Evolutionary conservation across 306 rosid species (phyloP).

Genomic region (Carpinus viminea): DNA sequence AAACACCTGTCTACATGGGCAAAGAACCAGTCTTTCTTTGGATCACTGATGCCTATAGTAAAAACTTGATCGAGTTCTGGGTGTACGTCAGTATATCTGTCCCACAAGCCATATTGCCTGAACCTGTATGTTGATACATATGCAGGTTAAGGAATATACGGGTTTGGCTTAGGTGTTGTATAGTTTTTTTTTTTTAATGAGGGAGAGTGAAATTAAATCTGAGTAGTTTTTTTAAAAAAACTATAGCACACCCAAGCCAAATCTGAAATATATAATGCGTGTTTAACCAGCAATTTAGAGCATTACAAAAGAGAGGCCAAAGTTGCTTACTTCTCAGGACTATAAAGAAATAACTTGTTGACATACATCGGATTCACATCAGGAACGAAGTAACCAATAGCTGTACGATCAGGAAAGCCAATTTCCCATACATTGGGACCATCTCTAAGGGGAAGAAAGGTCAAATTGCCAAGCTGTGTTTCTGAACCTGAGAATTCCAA

Average conservation of each 20-base stretch:
- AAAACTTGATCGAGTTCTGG: slow-evolving; percentile 40
- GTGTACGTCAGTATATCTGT: slow-evolving; percentile 43
- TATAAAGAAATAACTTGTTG: slow-evolving; percentile 43
- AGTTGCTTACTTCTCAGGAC: slow-evolving; percentile 45
- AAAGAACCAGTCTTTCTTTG: slow-evolving; percentile 51
- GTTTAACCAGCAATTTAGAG: slow-evolving; percentile 24
- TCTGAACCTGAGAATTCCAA: slow-evolving; percentile 26
- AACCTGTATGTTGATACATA: background rate
- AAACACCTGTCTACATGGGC: slow-evolving; percentile 46
- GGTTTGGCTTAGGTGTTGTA: too few species aligned
- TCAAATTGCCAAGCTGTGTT: slow-evolving; percentile 35
- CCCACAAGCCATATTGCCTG: slow-evolving; percentile 26
- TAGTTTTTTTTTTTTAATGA: too few species aligned
- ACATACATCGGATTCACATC: slow-evolving; percentile 48
- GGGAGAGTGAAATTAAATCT: too few species aligned
- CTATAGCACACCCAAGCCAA: too few species aligned
- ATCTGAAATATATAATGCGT: too few species aligned
- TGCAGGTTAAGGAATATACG: too few species aligned
- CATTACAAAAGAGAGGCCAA: background rate
- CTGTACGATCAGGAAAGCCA: slow-evolving; percentile 47
- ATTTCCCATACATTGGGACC: slow-evolving; percentile 54
- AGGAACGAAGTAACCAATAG: slow-evolving; percentile 43
- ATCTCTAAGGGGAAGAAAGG: slow-evolving; percentile 42
- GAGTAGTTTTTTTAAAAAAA: too few species aligned
- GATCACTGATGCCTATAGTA: slow-evolving; percentile 37